Evolutionary conservation across 2,329 filamentous ascomycete species (phyloP), one percentile per base, ranked within the genome.

Genomic region (Fusarium zealandicum): DNA sequence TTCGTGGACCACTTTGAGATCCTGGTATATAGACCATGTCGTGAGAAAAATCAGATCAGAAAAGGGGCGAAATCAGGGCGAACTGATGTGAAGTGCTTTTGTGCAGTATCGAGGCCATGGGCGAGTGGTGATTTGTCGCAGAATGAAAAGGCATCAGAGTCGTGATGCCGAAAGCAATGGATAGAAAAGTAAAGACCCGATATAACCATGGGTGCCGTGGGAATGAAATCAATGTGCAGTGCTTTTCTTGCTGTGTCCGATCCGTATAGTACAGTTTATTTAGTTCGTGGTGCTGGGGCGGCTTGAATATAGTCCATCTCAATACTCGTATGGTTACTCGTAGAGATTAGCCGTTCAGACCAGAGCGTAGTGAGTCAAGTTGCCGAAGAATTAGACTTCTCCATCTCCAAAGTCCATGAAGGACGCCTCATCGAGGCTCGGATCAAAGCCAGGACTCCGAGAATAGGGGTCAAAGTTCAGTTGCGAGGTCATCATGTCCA

Each of bases 341-440:
- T 16, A 28, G n/a, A 17, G 16, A 14, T 3, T 30, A 14, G 22
- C 12, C 37, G 13, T 41, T 54, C 32, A 44, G 22, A 13, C 6
- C 31, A 36, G 14, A 47, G 36, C 4, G 47, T 9, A 31, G 33
- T 12, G 7, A 13, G 22, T 42, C 25, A 10, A 12, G 14, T 30
- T 20, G 31, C 14, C 3, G 3, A 8, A 8, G 20, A n/a, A n/a
- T 44, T 33, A 78, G 49, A 73, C 69, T 61, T 78, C 76, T 35
- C 74, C 76, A 12, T 76, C 73, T 4, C 64, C 61, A 5, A 35
- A 54, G n/a, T 61, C 50, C 42, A 62, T 55, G 37, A 44, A 61
- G 33, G 45, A 41, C 7, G 46, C 33, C 9, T 62, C 54, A 14
- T 62, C 54, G 3, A 27, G 25, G n/a, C 30, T 31, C 2, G 42